Evolutionary conservation across 768 basidiomycete genomes (phyloP), one percentile per base, ranked within the genome.

Genomic region (Sistotremastrum suecicum): DNA sequence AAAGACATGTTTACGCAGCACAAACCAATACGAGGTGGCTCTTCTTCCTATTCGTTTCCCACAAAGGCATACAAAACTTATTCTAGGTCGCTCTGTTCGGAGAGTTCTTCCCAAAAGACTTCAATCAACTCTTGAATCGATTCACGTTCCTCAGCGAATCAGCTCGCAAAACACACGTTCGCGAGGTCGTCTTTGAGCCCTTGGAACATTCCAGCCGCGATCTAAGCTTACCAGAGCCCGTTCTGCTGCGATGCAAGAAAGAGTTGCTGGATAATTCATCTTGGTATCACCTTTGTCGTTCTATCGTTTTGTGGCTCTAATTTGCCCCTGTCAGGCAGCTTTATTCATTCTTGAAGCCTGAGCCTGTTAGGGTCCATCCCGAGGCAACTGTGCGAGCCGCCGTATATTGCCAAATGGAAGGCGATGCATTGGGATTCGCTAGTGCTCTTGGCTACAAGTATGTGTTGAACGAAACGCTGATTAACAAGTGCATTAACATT

Each of bases 381-480:
- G 84, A 88, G 57, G 84, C 85, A 1, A 90, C 87, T 3, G 86
- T 90, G 41, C 72, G 86, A 42, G 83, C 87, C 7, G 88, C 86
- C 80, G 79, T 83, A 9, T 80, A 75, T 33, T 81, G 78, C 49
- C 75, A 84, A 54, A 80, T 89, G 20, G 68, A 75, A 29, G 86
- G 86, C 1, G 83, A 90, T 58, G 83, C 83, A 7, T 61, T 85
- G 33, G 78, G 78, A 56, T 87, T 88, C 58, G 83, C 84, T 9
- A 80, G 76, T 43, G 82, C 83, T 3, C 63, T 90, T 31, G 86
- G 86, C 48, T 89, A 84, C 53, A 60, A 73, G 79, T 84, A 60
- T 49, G 77, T 60, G 32, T 32, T 41, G 31, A 34, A 44, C 38
- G 33, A 43, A 32, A 5, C 1, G 2, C 30, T 4, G 5, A 4